Percentiles rank a stretch among this genome's conserved stretches.
These are phyloP conservation scores for Dimargaris xerosporica DNA, from an alignment of 192 early-diverging fungal species.

Conservation along the genomic window DNA sequence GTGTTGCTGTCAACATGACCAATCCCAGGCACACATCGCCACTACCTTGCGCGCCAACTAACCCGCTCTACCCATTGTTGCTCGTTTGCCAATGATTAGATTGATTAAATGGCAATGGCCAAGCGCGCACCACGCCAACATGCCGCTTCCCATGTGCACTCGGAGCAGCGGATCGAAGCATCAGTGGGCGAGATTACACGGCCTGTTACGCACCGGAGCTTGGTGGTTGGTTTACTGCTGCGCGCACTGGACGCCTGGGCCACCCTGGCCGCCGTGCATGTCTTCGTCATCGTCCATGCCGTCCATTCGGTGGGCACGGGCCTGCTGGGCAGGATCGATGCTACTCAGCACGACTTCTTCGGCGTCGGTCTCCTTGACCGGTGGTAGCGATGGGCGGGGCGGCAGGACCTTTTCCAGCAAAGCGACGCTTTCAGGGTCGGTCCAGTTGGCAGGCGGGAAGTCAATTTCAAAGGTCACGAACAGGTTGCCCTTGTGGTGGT, in stretches of 20 bases:
- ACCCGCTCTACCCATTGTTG: no score
- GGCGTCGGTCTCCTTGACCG: conserved; percentile 30
- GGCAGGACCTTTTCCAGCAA: conserved; percentile 75
- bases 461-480: conserved; percentile 85
- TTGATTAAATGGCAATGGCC: no score
- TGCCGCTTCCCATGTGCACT: no score
- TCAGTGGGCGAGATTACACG: no score
- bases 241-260: conserved; percentile 85
- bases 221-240: conserved; percentile 58
- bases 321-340: conserved; percentile 58
- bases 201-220: background rate
- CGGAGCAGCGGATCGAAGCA: no score
- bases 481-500: conserved; percentile 79
- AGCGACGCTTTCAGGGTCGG: conserved; percentile 46
- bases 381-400: conserved; percentile 38
- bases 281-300: conserved; percentile 58
- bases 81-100: no score
- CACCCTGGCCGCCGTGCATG: conserved; percentile 36
- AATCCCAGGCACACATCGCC: no score
- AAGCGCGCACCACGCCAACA: no score
- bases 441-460: conserved; percentile 82
- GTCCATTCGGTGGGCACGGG: conserved; percentile 38
- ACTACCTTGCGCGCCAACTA: no score
- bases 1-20: no score
- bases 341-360: conserved; percentile 77